phyloP scores from a whole-genome alignment of 1,139 yeast genomes.

The Martiniozyma asiatica region DNA sequence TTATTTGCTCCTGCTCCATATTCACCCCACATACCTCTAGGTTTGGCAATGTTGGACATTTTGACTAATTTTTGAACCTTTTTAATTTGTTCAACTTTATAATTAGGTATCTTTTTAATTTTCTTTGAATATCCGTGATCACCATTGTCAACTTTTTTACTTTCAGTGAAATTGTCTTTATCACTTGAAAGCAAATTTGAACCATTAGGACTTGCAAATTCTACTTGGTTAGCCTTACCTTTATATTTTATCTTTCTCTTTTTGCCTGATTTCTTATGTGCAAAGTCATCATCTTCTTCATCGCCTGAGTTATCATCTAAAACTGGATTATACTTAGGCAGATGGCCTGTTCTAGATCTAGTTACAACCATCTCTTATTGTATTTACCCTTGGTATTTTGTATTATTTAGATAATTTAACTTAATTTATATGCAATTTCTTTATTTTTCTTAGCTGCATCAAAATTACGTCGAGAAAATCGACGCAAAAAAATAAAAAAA shows the following conservation, averaged over 20 bases:
- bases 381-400: too few species aligned
- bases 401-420: too few species aligned
- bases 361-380: constrained; percentile 4
- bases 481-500: too few species aligned
- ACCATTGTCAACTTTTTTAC: background rate
- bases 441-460: too few species aligned
- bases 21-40: constrained; percentile 7
- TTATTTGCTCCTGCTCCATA: too few species aligned
- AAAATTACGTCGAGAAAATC: too few species aligned
- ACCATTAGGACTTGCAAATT: too few species aligned
- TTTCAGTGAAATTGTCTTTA: background rate
- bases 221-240: background rate
- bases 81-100: constrained; percentile 12
- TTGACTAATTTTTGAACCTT: constrained; percentile 8
- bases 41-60: constrained; percentile 13
- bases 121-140: too few species aligned
- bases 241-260: background rate
- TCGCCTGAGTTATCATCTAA: background rate
- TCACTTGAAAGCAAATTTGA: background rate
- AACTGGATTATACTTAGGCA: background rate
- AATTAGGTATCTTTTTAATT: constrained; percentile 8
- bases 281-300: too few species aligned
- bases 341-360: constrained; percentile 3
- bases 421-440: too few species aligned
- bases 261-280: too few species aligned